Evolutionary conservation across 2,329 filamentous ascomycete genomes (phyloP).

Genomic region (Aspergillus nomiae): DNA sequence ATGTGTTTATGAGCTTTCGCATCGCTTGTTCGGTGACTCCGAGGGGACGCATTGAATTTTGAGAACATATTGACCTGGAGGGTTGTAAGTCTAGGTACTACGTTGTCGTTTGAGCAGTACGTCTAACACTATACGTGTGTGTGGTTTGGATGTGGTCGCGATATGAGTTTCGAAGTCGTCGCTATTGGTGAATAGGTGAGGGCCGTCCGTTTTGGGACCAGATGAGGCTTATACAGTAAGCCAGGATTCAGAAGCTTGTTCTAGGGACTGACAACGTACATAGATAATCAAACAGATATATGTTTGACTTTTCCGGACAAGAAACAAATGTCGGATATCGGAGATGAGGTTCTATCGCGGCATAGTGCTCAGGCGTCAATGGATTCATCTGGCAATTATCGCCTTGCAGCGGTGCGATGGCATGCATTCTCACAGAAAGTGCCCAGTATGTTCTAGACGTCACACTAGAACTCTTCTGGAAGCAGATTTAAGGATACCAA

Average conservation of each 20-base stretch:
- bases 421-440: neutral
- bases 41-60: slow-evolving; percentile 16
- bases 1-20: slow-evolving; percentile 11
- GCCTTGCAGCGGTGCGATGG: neutral
- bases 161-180: slow-evolving; percentile 17
- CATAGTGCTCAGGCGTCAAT: slow-evolving; percentile 1
- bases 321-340: slow-evolving; percentile 2
- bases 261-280: neutral
- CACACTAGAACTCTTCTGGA: neutral
- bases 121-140: slow-evolving; percentile 12
- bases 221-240: neutral
- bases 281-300: slow-evolving; percentile 9
- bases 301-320: slow-evolving; percentile 4
- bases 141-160: slow-evolving; percentile 7
- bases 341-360: neutral
- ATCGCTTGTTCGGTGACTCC: slow-evolving; percentile 18
- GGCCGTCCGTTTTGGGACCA: neutral
- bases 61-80: slow-evolving; percentile 17
- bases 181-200: slow-evolving; percentile 12
- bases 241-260: neutral
- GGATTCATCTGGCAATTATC: neutral
- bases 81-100: neutral
- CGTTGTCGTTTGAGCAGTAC: too few relatives aligned
- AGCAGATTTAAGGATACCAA: neutral
- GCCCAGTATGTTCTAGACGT: neutral